Conservation (phyloP, 331 rosid species). For the Arachis monticola region DNA sequence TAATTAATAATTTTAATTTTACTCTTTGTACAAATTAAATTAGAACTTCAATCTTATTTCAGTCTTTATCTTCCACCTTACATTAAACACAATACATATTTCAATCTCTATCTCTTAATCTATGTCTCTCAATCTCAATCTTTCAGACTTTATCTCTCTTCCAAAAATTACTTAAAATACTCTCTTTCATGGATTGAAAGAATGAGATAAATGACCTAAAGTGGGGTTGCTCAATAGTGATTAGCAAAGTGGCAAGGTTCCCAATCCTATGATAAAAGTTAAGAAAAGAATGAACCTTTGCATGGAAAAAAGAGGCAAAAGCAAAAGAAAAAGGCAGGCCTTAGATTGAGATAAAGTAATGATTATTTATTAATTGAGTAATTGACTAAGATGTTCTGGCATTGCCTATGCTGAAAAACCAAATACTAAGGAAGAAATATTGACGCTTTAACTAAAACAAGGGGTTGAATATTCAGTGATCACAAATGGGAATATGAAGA, state of each 20-base stretch:
- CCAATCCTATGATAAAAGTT: slow-evolving; percentile 25
- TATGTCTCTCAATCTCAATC: too few species aligned
- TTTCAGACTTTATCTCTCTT: too few species aligned
- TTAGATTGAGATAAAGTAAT: not conserved
- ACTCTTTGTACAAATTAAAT: too few species aligned
- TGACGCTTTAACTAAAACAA: not conserved
- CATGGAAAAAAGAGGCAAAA: slow-evolving; percentile 16
- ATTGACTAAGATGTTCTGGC: slow-evolving; percentile 3
- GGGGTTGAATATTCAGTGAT: not conserved
- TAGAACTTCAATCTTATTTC: too few species aligned
- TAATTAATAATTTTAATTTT: too few species aligned
- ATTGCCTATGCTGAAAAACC: slow-evolving; percentile 5
- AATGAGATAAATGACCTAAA: slow-evolving; percentile 8
- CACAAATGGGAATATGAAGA: slow-evolving; percentile 26
- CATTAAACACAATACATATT: too few species aligned
- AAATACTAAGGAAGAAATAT: slow-evolving; percentile 15
- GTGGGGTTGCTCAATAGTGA: slow-evolving; percentile 30
- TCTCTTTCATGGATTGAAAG: slow-evolving; percentile 11
- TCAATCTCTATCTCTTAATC: too few species aligned
- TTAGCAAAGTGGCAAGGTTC: slow-evolving; percentile 10
- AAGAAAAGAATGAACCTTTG: slow-evolving; percentile 12
- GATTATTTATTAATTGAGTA: not conserved
- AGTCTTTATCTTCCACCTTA: too few species aligned
- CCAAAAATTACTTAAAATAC: too few species aligned
- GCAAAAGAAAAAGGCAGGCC: slow-evolving; percentile 28